Evolutionary conservation across 768 basidiomycete genomes (phyloP).

Genomic region (Saitozyma sp.): DNA sequence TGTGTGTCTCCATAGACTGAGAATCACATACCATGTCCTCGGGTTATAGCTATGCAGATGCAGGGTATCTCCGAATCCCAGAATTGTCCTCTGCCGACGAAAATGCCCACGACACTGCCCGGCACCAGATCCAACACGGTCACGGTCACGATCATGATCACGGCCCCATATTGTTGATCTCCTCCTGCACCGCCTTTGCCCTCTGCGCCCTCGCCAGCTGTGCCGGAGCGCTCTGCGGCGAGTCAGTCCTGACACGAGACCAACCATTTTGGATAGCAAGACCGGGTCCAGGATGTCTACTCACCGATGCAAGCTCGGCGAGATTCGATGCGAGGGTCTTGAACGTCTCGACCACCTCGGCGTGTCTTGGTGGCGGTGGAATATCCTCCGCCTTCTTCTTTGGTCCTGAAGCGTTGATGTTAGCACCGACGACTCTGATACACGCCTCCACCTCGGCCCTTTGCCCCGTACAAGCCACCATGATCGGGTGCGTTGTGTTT

Average conservation of each 20-base stretch:
- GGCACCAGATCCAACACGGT: not conserved
- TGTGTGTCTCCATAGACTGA: too few relatives aligned
- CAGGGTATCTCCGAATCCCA: too few relatives aligned
- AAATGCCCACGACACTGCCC: not conserved
- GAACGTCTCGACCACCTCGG: slow-evolving; percentile 38
- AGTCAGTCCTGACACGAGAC: not conserved
- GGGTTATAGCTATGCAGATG: too few relatives aligned
- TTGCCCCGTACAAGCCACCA: too few relatives aligned
- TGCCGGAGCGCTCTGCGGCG: slow-evolving; percentile 28
- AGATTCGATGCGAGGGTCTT: slow-evolving; percentile 31
- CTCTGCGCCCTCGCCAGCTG: slow-evolving; percentile 38
- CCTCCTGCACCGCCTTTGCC: slow-evolving; percentile 40
- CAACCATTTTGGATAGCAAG: not conserved
- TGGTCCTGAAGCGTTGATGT: too few relatives aligned
- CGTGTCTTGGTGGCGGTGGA: slow-evolving; percentile 36
- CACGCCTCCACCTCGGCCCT: too few relatives aligned
- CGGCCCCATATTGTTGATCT: slow-evolving; percentile 27
- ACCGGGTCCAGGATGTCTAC: not conserved
- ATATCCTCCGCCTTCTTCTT: slow-evolving; percentile 8
- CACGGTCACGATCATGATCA: not conserved
- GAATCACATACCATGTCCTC: too few relatives aligned
- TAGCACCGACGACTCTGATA: too few relatives aligned
- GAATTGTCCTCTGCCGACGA: too few relatives aligned
- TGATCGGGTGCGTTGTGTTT: too few relatives aligned
- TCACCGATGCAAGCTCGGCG: slow-evolving; percentile 28